Base-by-base conservation (phyloP, 768 basidiomycete genomes). In the Coprinellus micaceus region DNA sequence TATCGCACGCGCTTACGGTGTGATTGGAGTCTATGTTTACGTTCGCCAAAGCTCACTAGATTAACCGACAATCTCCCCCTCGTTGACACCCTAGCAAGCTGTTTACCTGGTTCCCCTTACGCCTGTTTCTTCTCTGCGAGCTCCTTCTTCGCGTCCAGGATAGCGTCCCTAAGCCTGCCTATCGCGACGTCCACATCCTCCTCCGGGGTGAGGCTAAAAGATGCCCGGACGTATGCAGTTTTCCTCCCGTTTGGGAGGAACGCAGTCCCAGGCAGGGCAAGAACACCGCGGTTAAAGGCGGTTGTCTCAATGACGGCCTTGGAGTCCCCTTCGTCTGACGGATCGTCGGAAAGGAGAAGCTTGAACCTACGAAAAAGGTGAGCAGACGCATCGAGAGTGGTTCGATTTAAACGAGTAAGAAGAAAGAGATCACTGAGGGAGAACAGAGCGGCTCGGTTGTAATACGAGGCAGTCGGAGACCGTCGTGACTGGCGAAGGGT, bases 191-290 rank as follows among this genome's bases (percentile, higher is more conserved):
- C 84, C 2, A 91, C 85, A 40, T 93, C 82, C 30, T 83, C 81
- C 54, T 81, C 81, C 1, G 75, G 73, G 19, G 83, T 73, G 56
- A 89, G 67, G 65, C 89, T 91, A 72, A 96, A 97, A 37, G 89
- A 78, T 17, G 91, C 90, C 41, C 94, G 80, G 26, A 95, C 89
- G 66, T 88, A 91, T 22, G 84, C 76, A 6, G 87, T 86, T 66
- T 78, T 83, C 39, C 80, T 72, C 12, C 83, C 85, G 57, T 80
- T 83, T 15, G 94, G 91, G 54, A 88, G 75, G 74, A 94, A 95
- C 19, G 84, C 84, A 1, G 81, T 85, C 15, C 94, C 94, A 0
- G 94, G 94, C 11, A 97, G 79, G 17, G 90, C 93, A n/a, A 97
- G 82, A 7, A 97, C 89, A 19, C 93, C 94, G 22, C 82, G 81